Conservation (phyloP, 805 yeast species). For the Sungouiozyma ichnusensis region DNA sequence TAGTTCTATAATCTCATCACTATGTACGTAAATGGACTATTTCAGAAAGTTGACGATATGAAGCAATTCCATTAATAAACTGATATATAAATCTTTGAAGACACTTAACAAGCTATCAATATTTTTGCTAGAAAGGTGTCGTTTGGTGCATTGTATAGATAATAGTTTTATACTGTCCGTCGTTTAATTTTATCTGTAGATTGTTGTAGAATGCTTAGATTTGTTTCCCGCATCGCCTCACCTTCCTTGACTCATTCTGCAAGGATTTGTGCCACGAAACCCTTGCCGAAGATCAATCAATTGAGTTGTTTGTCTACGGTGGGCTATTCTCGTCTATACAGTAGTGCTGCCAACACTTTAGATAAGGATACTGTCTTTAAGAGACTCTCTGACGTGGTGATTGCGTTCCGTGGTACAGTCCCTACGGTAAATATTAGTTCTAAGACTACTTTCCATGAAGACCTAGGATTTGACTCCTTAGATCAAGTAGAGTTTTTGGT, state of each 20-base stretch:
- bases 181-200: too few relatives aligned
- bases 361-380: slow-evolving; percentile 69
- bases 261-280: slow-evolving; percentile 24
- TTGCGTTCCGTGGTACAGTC: slow-evolving; percentile 51
- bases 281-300: background rate
- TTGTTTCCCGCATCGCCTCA: slow-evolving; percentile 32
- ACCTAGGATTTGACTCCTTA: slow-evolving; percentile 64
- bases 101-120: too few relatives aligned
- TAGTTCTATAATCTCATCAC: too few relatives aligned
- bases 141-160: too few relatives aligned
- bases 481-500: slow-evolving; percentile 94
- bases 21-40: background rate
- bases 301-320: background rate
- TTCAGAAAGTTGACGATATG: background rate
- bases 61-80: too few relatives aligned
- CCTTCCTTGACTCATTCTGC: slow-evolving; percentile 26
- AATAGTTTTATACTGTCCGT: too few relatives aligned
- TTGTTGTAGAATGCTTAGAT: slow-evolving; percentile 45
- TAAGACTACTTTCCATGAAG: slow-evolving; percentile 42
- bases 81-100: too few relatives aligned
- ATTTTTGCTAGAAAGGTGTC: too few relatives aligned
- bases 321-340: slow-evolving; percentile 34
- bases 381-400: slow-evolving; percentile 72
- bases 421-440: slow-evolving; percentile 31
- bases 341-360: slow-evolving; percentile 39